Base-by-base conservation (phyloP, 2,329 filamentous ascomycete species). In the Nigrospora oryzae region DNA sequence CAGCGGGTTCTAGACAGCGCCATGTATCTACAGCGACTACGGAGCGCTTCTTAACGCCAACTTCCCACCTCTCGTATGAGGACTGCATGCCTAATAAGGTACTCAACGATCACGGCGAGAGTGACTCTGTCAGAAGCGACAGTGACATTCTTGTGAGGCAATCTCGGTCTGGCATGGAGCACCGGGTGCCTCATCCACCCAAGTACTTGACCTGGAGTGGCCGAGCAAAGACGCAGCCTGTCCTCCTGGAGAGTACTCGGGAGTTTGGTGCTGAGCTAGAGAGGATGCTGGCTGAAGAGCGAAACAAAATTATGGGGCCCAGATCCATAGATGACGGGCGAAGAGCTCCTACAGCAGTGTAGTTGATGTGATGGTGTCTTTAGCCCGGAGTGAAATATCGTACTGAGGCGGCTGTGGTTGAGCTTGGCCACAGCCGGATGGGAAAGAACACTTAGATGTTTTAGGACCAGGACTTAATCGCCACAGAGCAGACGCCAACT, bases 51-150 rank as follows among this genome's bases (percentile, higher is more conserved):
- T 45, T 40, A 23, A 49, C 50, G 11, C 45, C 50, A 1, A 47
- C 44, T 15, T 49, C 53, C 3, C 49, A 55, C 32, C 43, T 54
- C 16, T 52, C 51, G 15, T 56, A 57, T 42, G 56, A 57, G 30
- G 54, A 59, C 40, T 57, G 54, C 34, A 53, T 56, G 11, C 56
- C 51, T 12, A 54, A 49, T 19, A 56, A 59, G 35, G 55, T 56
- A 49, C 43, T 57, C 31, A 52, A 59, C 11, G 40, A 42, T 14
- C n/a, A 36, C 28, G 32, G 17, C 36, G 53, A 58, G 33, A 51
- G 55, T 31, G 42, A 51, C 17, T 47, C 46, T 4, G 28, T 38
- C 41, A 46, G 46, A 36, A 49, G 42, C 17, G 38, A 38, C 38
- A 30, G 34, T 23, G 42, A 33, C 3, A 33, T 38, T 15, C 16